phyloP scores from a whole-genome alignment of 2,329 filamentous ascomycete species.

The Penicillium carneum region DNA sequence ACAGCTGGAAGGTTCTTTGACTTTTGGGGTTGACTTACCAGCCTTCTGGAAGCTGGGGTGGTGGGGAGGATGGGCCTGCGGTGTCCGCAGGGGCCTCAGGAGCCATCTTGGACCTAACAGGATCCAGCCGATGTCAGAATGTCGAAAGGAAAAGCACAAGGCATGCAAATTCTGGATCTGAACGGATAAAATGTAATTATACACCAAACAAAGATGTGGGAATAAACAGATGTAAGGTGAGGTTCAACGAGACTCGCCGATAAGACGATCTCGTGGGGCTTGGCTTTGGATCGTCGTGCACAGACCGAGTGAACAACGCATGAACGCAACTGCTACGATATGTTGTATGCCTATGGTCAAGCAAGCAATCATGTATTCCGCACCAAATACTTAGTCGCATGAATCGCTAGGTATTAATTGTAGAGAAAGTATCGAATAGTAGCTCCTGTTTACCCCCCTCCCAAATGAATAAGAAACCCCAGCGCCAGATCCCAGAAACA shows the following conservation, averaged over 20 bases:
- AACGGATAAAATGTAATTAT: background rate
- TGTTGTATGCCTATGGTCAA: background rate
- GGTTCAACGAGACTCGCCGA: slow-evolving; percentile 17
- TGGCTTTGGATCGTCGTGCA: slow-evolving; percentile 31
- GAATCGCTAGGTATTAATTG: background rate
- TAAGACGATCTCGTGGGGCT: slow-evolving; percentile 35
- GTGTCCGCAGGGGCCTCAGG: slow-evolving; percentile 46
- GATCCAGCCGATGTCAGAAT: slow-evolving; percentile 1
- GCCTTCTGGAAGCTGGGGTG: slow-evolving; percentile 49
- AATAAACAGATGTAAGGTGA: slow-evolving; percentile 9
- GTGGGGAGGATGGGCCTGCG: slow-evolving; percentile 49
- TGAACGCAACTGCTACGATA: background rate
- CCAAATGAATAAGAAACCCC: background rate
- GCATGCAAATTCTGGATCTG: slow-evolving; percentile 3
- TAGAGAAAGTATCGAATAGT: background rate
- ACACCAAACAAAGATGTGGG: background rate
- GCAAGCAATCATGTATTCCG: background rate
- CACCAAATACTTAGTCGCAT: background rate
- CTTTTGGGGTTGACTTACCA: slow-evolving; percentile 40
- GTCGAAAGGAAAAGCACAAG: background rate
- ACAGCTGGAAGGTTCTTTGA: background rate
- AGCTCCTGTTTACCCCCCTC: slow-evolving; percentile 1
- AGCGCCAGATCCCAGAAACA: background rate
- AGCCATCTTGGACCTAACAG: slow-evolving; percentile 32
- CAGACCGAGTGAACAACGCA: slow-evolving; percentile 9